Evolutionary conservation across 352 stramenopile species (phyloP), one percentile per base, ranked within the genome.

Genomic region (Phytophthora pini): DNA sequence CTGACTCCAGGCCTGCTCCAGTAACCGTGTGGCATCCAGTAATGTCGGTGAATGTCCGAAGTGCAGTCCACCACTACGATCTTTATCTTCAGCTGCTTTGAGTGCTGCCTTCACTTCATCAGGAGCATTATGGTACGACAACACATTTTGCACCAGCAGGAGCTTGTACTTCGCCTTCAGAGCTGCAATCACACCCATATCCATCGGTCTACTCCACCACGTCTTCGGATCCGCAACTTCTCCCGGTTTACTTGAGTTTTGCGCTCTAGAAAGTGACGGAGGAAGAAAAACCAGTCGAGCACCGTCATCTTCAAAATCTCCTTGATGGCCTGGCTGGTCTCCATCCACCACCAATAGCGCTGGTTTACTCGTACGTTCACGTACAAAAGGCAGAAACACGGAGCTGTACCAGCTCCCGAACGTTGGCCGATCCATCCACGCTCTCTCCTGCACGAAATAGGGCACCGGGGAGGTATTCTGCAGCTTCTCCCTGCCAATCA

Each of bases 341-440:
- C 58, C 55, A 53, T 77, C 68, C 12, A 73, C 63, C 4, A 77
- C 38, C n/a, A 77, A 29, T n/a, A 77, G 5, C 22, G 65, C 68
- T 9, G 27, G 51, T 47, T 65, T 77, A 29, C 49, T 63, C 10
- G 63, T 64, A 8, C 36, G 47, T 36, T 66, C 43, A 1, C 64
- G 64, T 9, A 77, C 45, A 47, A 70, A 76, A 5, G 57, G 54
- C 4, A 59, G 20, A 13, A 77, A 77, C 3, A 77, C 58, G 3
- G 57, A 53, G 41, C 56, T 61, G 17, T 73, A 77, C 68, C 68
- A 77, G 2, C 36, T 51, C 5, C 57, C 58, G 31, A 77, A 77
- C 5, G 58, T 67, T 12, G 43, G 26, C 41, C 68, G 53, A 39
- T 77, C 68, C 29, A 77, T 39, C 68, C 68, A 77, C n/a, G 68